A percentile compares a stretch with the other conserved stretches of the same genome.
These are phyloP conservation scores for Candida taoyuanica DNA, from an alignment of 805 yeast genomes.

Conservation along the genomic window DNA sequence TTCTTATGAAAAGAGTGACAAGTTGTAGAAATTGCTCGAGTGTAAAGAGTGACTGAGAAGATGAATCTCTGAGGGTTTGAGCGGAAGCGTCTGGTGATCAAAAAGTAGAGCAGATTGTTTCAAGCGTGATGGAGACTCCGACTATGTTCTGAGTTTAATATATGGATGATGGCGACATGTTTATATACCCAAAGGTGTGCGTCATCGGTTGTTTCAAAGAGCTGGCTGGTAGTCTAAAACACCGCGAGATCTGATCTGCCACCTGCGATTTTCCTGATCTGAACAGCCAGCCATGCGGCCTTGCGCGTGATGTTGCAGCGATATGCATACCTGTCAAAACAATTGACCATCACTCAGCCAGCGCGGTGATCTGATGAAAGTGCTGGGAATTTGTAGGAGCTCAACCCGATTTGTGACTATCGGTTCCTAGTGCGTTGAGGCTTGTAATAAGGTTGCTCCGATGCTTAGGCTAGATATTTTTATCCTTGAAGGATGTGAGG, in stretches of 20 bases:
- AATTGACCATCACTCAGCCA: background rate
- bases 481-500: too few species aligned
- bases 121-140: too few species aligned
- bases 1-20: constrained; percentile 5
- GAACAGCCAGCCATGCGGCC: background rate
- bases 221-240: constrained; percentile 1
- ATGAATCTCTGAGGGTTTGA: background rate
- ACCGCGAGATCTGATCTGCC: background rate
- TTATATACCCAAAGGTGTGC: background rate
- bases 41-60: constrained; percentile 10
- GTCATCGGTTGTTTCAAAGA: background rate
- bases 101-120: too few species aligned
- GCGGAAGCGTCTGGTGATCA: too few species aligned
- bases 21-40: constrained; percentile 5
- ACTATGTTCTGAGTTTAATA: too few species aligned
- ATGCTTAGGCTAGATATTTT: too few species aligned
- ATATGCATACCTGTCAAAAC: too few species aligned
- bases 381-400: too few species aligned
- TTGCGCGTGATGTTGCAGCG: too few species aligned
- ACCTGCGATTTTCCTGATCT: background rate
- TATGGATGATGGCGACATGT: background rate
- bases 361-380: background rate
- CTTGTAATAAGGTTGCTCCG: too few species aligned
- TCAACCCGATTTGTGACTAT: too few species aligned
- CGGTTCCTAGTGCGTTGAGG: too few species aligned